phyloP scores from a whole-genome alignment of 2,329 filamentous ascomycete species.

The Teratosphaeria nubilosa region DNA sequence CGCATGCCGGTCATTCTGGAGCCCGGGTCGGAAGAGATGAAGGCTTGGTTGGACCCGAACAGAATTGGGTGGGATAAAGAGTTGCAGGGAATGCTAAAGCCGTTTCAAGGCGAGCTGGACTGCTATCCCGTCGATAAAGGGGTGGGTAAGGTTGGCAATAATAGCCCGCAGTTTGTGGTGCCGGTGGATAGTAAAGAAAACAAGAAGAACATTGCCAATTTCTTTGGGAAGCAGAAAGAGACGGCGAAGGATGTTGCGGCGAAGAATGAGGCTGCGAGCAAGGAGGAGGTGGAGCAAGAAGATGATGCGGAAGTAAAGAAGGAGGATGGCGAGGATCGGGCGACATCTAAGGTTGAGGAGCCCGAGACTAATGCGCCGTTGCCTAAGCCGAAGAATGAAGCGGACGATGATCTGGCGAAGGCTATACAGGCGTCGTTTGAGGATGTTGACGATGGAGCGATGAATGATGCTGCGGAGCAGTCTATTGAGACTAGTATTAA shows the following conservation, averaged over 20 bases:
- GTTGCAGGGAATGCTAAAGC: conserved; percentile 68
- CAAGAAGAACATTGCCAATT: conserved; percentile 88
- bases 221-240: conserved; percentile 58
- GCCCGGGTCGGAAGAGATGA: conserved; percentile 58
- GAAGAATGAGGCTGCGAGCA: conserved; percentile 23
- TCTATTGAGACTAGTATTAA: conserved; percentile 33
- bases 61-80: conserved; percentile 65
- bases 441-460: conserved; percentile 22
- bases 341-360: conserved; percentile 35
- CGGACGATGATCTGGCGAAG: conserved; percentile 18
- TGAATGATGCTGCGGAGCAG: conserved; percentile 18
- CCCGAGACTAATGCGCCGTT: conserved; percentile 45
- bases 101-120: conserved; percentile 68
- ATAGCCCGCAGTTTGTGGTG: conserved; percentile 72
- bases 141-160: conserved; percentile 89
- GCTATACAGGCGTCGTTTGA: conserved; percentile 37
- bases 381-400: conserved; percentile 27
- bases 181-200: conserved; percentile 78
- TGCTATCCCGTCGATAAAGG: conserved; percentile 79
- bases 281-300: conserved; percentile 20
- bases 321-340: conserved; percentile 30
- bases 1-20: conserved; percentile 93
- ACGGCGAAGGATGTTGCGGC: conserved; percentile 24
- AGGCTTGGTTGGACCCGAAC: conserved; percentile 67
- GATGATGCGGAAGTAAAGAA: conserved; percentile 27